phyloP scores from a whole-genome alignment of 23 red algal species.

The Cyanidioschyzon merolae region DNA sequence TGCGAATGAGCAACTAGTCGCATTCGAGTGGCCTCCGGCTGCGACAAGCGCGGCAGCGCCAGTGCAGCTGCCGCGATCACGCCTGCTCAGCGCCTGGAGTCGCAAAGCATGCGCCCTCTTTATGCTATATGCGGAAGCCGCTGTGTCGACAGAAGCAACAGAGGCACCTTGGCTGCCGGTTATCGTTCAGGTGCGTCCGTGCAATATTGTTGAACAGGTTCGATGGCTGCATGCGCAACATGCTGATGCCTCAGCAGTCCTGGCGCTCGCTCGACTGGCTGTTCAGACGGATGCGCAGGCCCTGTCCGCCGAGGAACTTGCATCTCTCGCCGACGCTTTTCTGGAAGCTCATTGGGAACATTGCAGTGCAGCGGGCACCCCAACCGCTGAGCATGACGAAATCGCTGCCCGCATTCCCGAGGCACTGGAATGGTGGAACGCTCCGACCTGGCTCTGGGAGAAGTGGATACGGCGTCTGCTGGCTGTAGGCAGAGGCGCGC shows the following conservation, averaged over 20 bases:
- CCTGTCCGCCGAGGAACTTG: neutral
- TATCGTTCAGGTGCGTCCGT: neutral
- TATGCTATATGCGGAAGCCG: no score
- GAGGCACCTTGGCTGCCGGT: no score
- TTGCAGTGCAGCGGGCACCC: neutral
- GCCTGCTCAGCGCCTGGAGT: no score
- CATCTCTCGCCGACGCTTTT: neutral
- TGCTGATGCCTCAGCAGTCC: neutral
- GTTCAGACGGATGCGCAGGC: neutral
- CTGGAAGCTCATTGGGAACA: neutral
- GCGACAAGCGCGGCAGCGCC: no score
- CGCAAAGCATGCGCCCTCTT: no score
- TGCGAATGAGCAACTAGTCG: no score
- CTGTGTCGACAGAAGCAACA: no score
- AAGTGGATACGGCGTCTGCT: slow-evolving; percentile 7
- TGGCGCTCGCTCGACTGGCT: neutral
- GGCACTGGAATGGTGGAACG: neutral
- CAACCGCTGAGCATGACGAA: neutral
- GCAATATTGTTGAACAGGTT: neutral
- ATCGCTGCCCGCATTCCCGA: neutral
- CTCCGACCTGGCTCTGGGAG: slow-evolving; percentile 6
- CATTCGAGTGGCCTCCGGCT: no score
- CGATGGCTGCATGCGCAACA: neutral
- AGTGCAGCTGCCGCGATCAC: no score
- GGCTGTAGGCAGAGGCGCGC: neutral